phyloP scores from a whole-genome alignment of 345 rosid species.

The Bretschneidera sinensis region DNA sequence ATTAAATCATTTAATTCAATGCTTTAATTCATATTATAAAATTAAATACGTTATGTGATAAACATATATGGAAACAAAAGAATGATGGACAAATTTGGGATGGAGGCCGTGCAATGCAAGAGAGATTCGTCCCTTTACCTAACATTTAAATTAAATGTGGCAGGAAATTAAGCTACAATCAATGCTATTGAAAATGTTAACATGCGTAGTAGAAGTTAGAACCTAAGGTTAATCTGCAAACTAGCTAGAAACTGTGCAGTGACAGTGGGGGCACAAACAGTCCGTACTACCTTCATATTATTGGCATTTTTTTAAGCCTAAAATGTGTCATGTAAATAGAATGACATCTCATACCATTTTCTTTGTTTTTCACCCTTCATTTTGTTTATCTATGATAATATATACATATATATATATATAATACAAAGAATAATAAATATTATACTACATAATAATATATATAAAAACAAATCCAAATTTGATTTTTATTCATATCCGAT shows the following conservation, averaged over 20 bases:
- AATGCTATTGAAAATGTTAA: too few species aligned
- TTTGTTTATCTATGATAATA: too few species aligned
- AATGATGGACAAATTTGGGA: neutral
- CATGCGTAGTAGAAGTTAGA: too few species aligned
- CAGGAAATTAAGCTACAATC: neutral
- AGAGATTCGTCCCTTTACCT: constrained; percentile 22
- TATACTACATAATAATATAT: neutral
- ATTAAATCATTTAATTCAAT: too few species aligned
- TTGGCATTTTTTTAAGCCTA: constrained; percentile 10
- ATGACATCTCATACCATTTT: neutral
- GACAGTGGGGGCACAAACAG: neutral
- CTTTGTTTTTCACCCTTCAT: neutral
- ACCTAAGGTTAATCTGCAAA: too few species aligned
- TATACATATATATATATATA: neutral
- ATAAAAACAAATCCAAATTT: too few species aligned
- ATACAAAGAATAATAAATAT: neutral
- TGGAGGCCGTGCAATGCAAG: neutral
- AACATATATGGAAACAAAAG: constrained; percentile 3
- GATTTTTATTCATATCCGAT: too few species aligned
- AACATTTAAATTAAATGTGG: constrained; percentile 17
- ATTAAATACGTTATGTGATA: neutral
- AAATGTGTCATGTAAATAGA: neutral
- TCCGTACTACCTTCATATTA: neutral
- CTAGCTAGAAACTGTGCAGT: too few species aligned
- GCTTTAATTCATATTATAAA: too few species aligned